These are phyloP conservation scores for Xylariaceae sp. DNA, from an alignment of 2,329 filamentous ascomycete species.

Conservation along the genomic window DNA sequence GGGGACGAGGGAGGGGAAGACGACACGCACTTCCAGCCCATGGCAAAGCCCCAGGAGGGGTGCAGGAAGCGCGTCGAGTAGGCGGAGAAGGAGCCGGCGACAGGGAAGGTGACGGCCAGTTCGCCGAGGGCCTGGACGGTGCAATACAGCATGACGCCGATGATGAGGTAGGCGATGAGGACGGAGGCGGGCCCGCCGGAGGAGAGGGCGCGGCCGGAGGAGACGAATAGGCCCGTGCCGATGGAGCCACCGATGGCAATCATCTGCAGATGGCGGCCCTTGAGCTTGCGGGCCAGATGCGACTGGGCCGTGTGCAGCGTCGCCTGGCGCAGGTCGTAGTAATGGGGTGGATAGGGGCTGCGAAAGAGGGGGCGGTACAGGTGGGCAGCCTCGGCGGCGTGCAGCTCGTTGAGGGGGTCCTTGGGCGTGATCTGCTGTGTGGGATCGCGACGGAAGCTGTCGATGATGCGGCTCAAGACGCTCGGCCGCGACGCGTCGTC, in stretches of 20 bases:
- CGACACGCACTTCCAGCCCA: constrained; percentile 80
- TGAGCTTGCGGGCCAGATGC: constrained; percentile 72
- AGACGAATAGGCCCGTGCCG: constrained; percentile 76
- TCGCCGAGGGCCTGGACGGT: constrained; percentile 91
- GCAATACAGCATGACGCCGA: constrained; percentile 86
- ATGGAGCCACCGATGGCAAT: constrained; percentile 95
- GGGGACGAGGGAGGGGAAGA: not conserved
- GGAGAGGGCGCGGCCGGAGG: constrained; percentile 69
- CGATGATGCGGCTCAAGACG: constrained; percentile 46
- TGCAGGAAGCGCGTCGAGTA: constrained; percentile 92
- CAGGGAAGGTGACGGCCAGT: constrained; percentile 84
- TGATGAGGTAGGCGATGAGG: constrained; percentile 72
- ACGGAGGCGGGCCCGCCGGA: constrained; percentile 75
- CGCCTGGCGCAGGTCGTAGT: constrained; percentile 55
- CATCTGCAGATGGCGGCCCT: constrained; percentile 90
- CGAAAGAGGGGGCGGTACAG: constrained; percentile 24
- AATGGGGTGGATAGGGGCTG: constrained; percentile 38
- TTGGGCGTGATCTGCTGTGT: constrained; percentile 46
- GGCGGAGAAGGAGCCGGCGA: constrained; percentile 87
- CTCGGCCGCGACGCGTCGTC: constrained; percentile 28
- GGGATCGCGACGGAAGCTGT: constrained; percentile 64
- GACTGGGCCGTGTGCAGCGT: constrained; percentile 74
- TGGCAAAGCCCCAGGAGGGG: constrained; percentile 90
- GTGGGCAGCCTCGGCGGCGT: constrained; percentile 29
- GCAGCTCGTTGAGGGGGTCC: constrained; percentile 36